phyloP scores from a whole-genome alignment of 495 filamentous ascomycete genomes.

The Acidiella bohemica region DNA sequence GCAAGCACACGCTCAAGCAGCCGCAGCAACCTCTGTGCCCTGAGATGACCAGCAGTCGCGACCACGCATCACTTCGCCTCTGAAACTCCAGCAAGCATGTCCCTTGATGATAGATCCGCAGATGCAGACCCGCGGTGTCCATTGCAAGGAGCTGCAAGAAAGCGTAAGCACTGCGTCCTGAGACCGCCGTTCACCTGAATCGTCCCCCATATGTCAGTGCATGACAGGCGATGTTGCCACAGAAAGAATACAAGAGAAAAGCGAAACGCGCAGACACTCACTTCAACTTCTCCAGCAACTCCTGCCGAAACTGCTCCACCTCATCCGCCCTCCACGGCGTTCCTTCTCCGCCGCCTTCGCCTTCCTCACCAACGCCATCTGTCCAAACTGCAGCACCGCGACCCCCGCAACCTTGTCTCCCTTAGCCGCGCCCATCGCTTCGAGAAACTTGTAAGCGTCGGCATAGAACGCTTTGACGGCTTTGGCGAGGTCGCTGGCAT shows the following conservation, averaged over 20 bases:
- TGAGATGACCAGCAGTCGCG: not conserved
- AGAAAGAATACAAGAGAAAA: not conserved
- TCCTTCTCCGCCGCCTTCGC: slow-evolving; percentile 9
- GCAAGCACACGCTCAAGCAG: no score
- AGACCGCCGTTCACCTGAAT: not conserved
- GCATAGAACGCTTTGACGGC: slow-evolving; percentile 15
- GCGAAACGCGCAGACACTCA: slow-evolving; percentile 9
- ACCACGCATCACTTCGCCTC: slow-evolving; percentile 5
- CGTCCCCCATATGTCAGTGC: no score
- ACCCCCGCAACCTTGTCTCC: slow-evolving; percentile 13
- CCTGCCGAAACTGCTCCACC: slow-evolving; percentile 11
- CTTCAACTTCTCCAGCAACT: slow-evolving; percentile 11
- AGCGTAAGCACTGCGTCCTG: slow-evolving; percentile 2
- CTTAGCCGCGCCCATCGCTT: slow-evolving; percentile 7
- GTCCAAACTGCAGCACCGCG: slow-evolving; percentile 11
- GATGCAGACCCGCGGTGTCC: slow-evolving; percentile 7
- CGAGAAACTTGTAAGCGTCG: slow-evolving; percentile 14
- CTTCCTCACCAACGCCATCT: slow-evolving; percentile 4
- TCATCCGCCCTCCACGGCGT: slow-evolving; percentile 3
- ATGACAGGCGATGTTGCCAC: no score
- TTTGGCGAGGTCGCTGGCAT: slow-evolving; percentile 8
- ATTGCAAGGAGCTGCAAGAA: not conserved
- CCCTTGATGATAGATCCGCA: slow-evolving; percentile 6
- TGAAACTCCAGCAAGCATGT: slow-evolving; percentile 7
- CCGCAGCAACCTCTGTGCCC: no score